Evolutionary conservation across 108 stramenopile genomes (phyloP).

Genomic region (Nannochloropsis granulata): DNA sequence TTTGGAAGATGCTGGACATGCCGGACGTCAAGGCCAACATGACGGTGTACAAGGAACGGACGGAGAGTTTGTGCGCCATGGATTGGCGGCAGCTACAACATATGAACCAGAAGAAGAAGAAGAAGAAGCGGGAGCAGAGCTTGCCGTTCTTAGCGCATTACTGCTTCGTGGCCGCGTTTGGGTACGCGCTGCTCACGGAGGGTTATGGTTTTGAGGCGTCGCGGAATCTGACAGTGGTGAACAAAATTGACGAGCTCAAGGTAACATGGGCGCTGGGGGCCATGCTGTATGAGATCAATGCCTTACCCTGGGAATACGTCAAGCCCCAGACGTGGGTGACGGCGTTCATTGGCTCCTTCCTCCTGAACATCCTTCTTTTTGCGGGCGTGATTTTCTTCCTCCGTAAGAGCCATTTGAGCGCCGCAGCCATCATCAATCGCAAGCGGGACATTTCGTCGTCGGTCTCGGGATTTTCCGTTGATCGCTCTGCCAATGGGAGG

Average conservation of each 20-base stretch:
- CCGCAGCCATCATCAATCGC: neutral
- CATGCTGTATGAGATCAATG: constrained; percentile 78
- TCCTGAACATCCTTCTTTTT: neutral
- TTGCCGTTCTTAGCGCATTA: constrained; percentile 21
- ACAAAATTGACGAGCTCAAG: constrained; percentile 55
- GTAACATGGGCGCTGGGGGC: constrained; percentile 65
- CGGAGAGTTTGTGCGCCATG: constrained; percentile 47
- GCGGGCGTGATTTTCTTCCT: neutral
- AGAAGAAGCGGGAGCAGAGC: neutral
- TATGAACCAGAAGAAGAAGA: constrained; percentile 38
- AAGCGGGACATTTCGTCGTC: neutral
- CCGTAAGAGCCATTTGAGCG: neutral
- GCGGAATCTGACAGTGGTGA: constrained; percentile 51
- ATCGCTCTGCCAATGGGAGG: neutral
- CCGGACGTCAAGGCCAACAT: constrained; percentile 33
- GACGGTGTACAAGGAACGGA: constrained; percentile 31
- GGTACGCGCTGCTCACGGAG: constrained; percentile 46
- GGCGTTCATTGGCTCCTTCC: neutral
- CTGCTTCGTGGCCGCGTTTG: constrained; percentile 62
- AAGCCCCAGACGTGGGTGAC: neutral
- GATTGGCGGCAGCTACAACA: constrained; percentile 31
- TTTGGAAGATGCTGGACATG: constrained; percentile 29
- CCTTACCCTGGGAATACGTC: constrained; percentile 50
- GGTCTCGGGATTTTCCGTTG: neutral
- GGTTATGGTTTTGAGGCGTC: constrained; percentile 56